phyloP scores from a whole-genome alignment of 1,284 basidiomycete species.

The Sporisorium iseilematis-ciliati region DNA sequence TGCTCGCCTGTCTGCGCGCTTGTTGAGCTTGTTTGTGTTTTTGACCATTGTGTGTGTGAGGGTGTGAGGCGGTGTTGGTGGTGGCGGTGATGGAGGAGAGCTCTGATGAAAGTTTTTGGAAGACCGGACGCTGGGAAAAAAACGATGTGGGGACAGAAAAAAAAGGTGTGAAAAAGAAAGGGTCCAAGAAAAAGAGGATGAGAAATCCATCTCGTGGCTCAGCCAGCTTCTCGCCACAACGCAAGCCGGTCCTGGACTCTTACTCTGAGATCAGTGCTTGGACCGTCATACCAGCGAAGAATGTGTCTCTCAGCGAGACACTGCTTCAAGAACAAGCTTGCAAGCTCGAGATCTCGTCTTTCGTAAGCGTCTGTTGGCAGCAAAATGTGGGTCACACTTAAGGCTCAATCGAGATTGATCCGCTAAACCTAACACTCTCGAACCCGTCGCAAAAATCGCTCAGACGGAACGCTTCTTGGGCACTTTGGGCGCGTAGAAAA shows the following conservation, averaged over 20 bases:
- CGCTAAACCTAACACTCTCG: not conserved
- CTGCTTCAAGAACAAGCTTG: no score
- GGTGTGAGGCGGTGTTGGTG: not conserved
- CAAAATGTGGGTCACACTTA: no score
- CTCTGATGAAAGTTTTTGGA: not conserved
- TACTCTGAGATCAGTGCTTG: no score
- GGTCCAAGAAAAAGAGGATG: slow-evolving; percentile 1
- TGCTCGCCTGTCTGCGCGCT: slow-evolving; percentile 38
- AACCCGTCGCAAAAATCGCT: not conserved
- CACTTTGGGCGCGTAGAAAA: not conserved
- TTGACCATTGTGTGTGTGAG: slow-evolving; percentile 31
- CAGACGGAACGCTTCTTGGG: not conserved
- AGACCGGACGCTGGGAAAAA: not conserved
- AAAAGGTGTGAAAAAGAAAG: not conserved
- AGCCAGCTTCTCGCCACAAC: no score
- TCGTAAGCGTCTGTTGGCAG: no score
- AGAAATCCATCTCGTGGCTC: not conserved
- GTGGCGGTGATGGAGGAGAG: not conserved
- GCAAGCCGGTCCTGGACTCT: no score
- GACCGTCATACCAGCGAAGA: no score
- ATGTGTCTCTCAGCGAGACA: no score
- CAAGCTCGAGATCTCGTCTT: no score
- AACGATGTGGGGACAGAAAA: slow-evolving; percentile 1
- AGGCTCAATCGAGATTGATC: no score
- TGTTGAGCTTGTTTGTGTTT: slow-evolving; percentile 40